A percentile compares a stretch with the other conserved stretches of the same genome.
Evolutionary conservation across 129 eudicot genomes (phyloP).

Genomic region (Arctium lappa): DNA sequence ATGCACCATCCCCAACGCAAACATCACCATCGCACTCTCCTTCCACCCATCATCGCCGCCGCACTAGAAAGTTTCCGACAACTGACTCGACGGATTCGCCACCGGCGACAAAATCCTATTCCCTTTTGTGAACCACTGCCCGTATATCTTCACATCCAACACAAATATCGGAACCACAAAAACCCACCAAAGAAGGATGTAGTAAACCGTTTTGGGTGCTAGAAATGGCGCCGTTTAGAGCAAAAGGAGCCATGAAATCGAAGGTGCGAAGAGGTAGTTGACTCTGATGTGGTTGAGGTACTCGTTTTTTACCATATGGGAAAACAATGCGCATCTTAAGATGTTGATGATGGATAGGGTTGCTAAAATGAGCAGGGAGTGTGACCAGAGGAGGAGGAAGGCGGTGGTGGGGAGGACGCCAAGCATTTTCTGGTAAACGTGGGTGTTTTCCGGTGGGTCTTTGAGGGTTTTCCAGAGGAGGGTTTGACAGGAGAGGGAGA

Average conservation of each 20-base stretch:
- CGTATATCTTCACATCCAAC: constrained; percentile 56
- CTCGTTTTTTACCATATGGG: constrained; percentile 52
- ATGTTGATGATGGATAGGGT: constrained; percentile 45
- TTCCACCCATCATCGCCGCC: constrained; percentile 59
- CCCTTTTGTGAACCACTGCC: constrained; percentile 63
- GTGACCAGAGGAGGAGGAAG: constrained; percentile 48
- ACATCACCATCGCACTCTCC: constrained; percentile 54
- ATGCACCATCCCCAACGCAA: constrained; percentile 53
- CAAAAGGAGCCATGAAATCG: constrained; percentile 54
- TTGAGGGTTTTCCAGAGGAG: constrained; percentile 63
- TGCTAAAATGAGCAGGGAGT: constrained; percentile 36
- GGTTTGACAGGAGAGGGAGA: constrained; percentile 60
- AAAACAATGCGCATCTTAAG: constrained; percentile 44
- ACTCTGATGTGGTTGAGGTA: constrained; percentile 59
- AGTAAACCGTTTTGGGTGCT: constrained; percentile 10
- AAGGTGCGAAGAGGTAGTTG: constrained; percentile 72
- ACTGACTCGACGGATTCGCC: constrained; percentile 67
- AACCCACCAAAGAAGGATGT: constrained; percentile 40
- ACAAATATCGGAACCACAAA: constrained; percentile 46
- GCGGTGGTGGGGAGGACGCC: constrained; percentile 31
- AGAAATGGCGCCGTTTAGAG: constrained; percentile 44
- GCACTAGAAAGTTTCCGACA: constrained; percentile 50
- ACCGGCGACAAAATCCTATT: constrained; percentile 36
- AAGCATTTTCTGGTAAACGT: constrained; percentile 27
- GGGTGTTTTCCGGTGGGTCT: constrained; percentile 38